Conservation (phyloP, 1,284 basidiomycete genomes). For the Melampsora medusae region DNA sequence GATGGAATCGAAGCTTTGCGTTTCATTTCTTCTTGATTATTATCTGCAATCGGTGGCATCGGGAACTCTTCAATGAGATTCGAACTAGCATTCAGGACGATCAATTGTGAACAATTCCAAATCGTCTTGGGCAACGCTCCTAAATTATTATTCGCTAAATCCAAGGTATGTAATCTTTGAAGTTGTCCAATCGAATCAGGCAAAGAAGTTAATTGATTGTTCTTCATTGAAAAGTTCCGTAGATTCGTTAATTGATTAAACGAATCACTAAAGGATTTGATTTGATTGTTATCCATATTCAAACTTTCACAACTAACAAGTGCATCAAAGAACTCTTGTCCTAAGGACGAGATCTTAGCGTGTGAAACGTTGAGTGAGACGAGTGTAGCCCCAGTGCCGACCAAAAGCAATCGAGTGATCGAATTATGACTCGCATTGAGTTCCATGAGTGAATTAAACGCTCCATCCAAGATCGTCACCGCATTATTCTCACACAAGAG, state of each 20-base stretch:
- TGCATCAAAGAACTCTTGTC: conserved; percentile 69
- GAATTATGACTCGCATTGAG: conserved; percentile 75
- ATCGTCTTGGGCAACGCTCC: conserved; percentile 71
- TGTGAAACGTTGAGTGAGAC: conserved; percentile 83
- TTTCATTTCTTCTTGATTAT: conserved; percentile 47
- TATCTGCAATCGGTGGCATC: conserved; percentile 60
- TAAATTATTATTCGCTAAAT: conserved; percentile 89
- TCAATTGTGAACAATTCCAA: conserved; percentile 79
- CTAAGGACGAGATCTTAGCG: conserved; percentile 81
- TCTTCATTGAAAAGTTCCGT: conserved; percentile 75
- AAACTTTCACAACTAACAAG: conserved; percentile 71
- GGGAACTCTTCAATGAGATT: conserved; percentile 78
- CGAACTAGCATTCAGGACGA: conserved; percentile 79
- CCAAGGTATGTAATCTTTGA: conserved; percentile 71
- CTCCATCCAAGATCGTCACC: conserved; percentile 69
- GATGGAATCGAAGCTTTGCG: conserved; percentile 28
- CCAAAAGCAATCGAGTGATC: conserved; percentile 60
- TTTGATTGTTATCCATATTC: conserved; percentile 79
- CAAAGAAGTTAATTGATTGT: conserved; percentile 78
- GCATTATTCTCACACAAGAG: conserved; percentile 77
- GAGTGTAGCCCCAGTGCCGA: conserved; percentile 58
- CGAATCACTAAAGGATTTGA: conserved; percentile 77
- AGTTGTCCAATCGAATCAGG: conserved; percentile 76
- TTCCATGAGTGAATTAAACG: conserved; percentile 57
- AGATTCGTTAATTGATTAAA: conserved; percentile 72